phyloP scores from a whole-genome alignment of 495 filamentous ascomycete genomes.

The Neurospora sp. region DNA sequence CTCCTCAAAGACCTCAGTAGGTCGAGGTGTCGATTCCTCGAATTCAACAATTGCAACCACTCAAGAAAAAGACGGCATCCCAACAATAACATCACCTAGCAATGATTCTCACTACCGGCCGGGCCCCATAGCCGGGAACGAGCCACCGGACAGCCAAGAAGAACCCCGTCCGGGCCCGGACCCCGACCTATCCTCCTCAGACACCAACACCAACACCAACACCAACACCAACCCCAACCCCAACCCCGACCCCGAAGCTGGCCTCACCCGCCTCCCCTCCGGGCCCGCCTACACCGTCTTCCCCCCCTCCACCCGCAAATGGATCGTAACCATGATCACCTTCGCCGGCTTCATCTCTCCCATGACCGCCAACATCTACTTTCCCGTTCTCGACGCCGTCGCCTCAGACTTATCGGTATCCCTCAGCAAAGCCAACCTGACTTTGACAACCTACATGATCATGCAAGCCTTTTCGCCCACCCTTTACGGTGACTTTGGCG shows the following conservation, averaged over 20 bases:
- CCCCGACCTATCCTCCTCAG: neutral
- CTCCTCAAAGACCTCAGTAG: neutral
- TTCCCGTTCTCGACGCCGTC: slow-evolving; percentile 56
- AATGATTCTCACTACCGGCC: neutral
- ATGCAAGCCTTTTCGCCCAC: slow-evolving; percentile 51
- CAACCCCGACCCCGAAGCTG: slow-evolving; percentile 13
- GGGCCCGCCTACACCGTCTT: slow-evolving; percentile 47
- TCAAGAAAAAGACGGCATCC: neutral
- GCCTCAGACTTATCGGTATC: slow-evolving; percentile 46
- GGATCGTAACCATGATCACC: slow-evolving; percentile 57
- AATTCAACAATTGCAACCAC: neutral
- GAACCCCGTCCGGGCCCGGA: neutral
- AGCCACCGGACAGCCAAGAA: neutral
- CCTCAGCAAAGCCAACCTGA: slow-evolving; percentile 54
- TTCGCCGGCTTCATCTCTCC: slow-evolving; percentile 60
- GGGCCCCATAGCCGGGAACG: too few relatives aligned
- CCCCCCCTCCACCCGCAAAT: slow-evolving; percentile 42
- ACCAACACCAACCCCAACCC: neutral
- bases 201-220: neutral
- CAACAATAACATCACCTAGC: neutral
- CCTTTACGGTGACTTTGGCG: slow-evolving; percentile 50
- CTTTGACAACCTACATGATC: slow-evolving; percentile 56
- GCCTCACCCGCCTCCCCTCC: slow-evolving; percentile 24
- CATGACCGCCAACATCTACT: slow-evolving; percentile 71
- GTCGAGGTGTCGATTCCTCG: neutral